Conservation (phyloP, 2,329 filamentous ascomycete species). For the Furcasterigmium sp. region DNA sequence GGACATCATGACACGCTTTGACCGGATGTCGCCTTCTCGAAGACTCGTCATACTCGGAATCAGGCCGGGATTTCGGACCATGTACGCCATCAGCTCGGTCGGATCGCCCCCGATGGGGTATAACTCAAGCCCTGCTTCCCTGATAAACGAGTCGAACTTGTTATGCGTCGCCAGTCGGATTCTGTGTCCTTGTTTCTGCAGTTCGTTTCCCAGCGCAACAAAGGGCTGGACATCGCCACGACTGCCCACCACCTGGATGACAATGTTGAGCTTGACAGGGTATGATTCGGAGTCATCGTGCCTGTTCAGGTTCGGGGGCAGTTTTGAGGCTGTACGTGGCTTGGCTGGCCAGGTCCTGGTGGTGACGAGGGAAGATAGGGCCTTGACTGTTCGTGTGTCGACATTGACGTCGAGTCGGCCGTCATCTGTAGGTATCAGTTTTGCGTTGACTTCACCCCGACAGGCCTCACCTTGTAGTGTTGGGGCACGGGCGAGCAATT, state of each 20-base stretch:
- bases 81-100: slow-evolving; percentile 29
- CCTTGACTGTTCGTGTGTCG: slow-evolving; percentile 3
- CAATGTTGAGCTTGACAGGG: slow-evolving; percentile 34
- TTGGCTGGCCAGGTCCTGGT: neutral
- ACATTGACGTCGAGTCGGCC: slow-evolving; percentile 8
- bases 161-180: slow-evolving; percentile 46
- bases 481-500: too few species aligned
- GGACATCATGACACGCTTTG: slow-evolving; percentile 17
- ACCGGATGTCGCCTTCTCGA: slow-evolving; percentile 17
- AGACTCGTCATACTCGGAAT: slow-evolving; percentile 20
- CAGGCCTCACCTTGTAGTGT: too few species aligned
- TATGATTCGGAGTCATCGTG: neutral
- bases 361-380: neutral
- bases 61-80: slow-evolving; percentile 21
- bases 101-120: slow-evolving; percentile 49
- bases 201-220: slow-evolving; percentile 42
- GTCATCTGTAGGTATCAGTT: too few species aligned
- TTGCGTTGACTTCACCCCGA: too few species aligned
- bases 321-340: neutral
- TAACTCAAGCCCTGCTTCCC: slow-evolving; percentile 42
- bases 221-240: slow-evolving; percentile 54
- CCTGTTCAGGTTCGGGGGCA: neutral
- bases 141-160: slow-evolving; percentile 43
- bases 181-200: slow-evolving; percentile 42
- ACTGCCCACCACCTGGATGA: slow-evolving; percentile 48